Base-by-base conservation (phyloP, 2,329 filamentous ascomycete genomes). In the Colletotrichum sublineola region DNA sequence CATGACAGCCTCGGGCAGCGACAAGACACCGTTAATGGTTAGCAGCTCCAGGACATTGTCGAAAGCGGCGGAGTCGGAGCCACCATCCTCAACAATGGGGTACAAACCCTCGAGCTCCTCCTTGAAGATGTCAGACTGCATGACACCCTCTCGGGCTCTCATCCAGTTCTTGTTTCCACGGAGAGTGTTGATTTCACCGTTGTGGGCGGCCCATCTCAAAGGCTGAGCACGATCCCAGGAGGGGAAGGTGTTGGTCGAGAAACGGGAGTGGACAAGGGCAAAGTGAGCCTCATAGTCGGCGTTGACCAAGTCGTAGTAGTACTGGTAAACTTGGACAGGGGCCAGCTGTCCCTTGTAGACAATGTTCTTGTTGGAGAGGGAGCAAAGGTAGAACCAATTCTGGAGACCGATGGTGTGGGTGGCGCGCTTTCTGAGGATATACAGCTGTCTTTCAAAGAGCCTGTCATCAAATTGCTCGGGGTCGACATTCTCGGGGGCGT, bases 161-260 rank as follows among this genome's bases (percentile, higher is more conserved):
- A 98, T 98, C 96, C 96, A 98, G 85, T 98, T 98, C 89, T 98
- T 98, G 87, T 98, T 98, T 74, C 96, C 96, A 81, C 96, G 93
- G 74, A 98, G 86, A 1, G 96, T 98, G 84, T 98, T 98, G 81
- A 98, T 98, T 85, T 98, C 96, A 87, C 96, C 96, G 82, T 98
- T 98, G 87, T 98, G 96, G 79, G 96, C 96, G 75, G 95, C 95
- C 96, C 96, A 98, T 84, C 96, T 91, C 75, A 98, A 86, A 75
- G 96, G 96, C 86, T 98, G 96, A 74, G 96, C 96, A 85, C 96
- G 93, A 83, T 98, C 96, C 96, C 96, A 98, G 1, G 95, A 97
- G 29, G 96, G 96, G 84, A 98, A 98, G 64, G 96, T 98, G 87
- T 98, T 98, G 73, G 96, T 98, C 40, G 95, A 98, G 85, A 98